Evolutionary conservation across 176 grass and related monocot species (phyloP), one percentile per base, ranked within the genome.

Genomic region (Eragrostis nindensis): DNA sequence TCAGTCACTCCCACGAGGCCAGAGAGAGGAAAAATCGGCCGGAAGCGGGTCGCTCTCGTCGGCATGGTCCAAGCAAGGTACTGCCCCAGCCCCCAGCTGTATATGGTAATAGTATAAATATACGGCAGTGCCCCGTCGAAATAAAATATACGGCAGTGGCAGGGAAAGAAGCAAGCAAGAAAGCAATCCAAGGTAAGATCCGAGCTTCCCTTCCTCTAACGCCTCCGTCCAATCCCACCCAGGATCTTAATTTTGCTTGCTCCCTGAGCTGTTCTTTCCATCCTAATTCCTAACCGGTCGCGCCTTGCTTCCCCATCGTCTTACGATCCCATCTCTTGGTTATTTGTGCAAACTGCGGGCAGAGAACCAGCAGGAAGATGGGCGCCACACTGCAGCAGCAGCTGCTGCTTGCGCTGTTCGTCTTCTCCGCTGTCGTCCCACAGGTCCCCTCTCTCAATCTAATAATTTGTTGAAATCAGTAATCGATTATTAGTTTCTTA

Each of bases 91-190:
- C n/a, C 22, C 57, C 57, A 24, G n/a, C 10, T n/a, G n/a, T 61
- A n/a, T n/a, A n/a, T 61, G 27, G n/a, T 71, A n/a, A 24, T 24
- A 69, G 19, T 69, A 69, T 45, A 69, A 69, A 42, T 45, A 45
- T n/a, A n/a, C n/a, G n/a, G n/a, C n/a, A n/a, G n/a, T n/a, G n/a
- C n/a, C n/a, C n/a, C n/a, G n/a, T n/a, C n/a, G n/a, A n/a, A n/a
- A n/a, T n/a, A n/a, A n/a, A n/a, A n/a, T n/a, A n/a, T 1, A 44
- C n/a, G 54, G 12, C 66, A 45, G 19, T 7, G 15, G 22, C 22
- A 38, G 8, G 68, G 1, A 24, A 17, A 14, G 29, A 11, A 14
- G 29, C n/a, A n/a, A n/a, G 49, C 29, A 44, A 24, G 43, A 19
- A 71, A 71, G 24, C 42, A 7, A 29, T 25, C 11, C 4, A 22